Evolutionary conservation across 1,284 basidiomycete genomes (phyloP).

Genomic region (Inonotus obliquus): DNA sequence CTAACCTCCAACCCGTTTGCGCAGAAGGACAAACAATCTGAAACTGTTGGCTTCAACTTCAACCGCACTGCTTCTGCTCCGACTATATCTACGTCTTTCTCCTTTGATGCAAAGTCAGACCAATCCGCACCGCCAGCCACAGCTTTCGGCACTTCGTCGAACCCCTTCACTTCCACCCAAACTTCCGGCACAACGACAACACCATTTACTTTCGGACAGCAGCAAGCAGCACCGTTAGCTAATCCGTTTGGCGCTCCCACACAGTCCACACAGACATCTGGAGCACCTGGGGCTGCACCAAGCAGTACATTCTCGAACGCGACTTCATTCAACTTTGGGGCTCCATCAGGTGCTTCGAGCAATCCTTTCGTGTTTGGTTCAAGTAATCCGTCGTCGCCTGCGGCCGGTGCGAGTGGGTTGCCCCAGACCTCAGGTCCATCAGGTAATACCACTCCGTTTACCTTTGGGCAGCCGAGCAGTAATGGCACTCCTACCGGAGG

Average conservation of each 20-base stretch:
- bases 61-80: slow-evolving; percentile 21
- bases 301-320: slow-evolving; percentile 26
- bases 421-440: slow-evolving; percentile 32
- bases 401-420: slow-evolving; percentile 30
- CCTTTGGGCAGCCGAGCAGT: slow-evolving; percentile 25
- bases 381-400: slow-evolving; percentile 57
- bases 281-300: slow-evolving; percentile 25
- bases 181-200: slow-evolving; percentile 27
- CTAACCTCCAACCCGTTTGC: slow-evolving; percentile 23
- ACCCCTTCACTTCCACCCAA: slow-evolving; percentile 38
- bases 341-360: background rate
- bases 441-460: slow-evolving; percentile 32
- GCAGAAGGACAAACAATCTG: slow-evolving; percentile 23
- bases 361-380: slow-evolving; percentile 22
- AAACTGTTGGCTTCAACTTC: slow-evolving; percentile 12
- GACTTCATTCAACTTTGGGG: slow-evolving; percentile 30
- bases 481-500: slow-evolving; percentile 24
- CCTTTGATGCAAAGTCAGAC: slow-evolving; percentile 28
- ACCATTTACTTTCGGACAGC: slow-evolving; percentile 35
- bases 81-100: slow-evolving; percentile 30
- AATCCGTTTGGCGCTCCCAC: slow-evolving; percentile 3
- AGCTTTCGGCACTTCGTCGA: slow-evolving; percentile 36
- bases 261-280: slow-evolving; percentile 1
- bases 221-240: slow-evolving; percentile 26
- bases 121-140: slow-evolving; percentile 11